phyloP scores from a whole-genome alignment of 176 grass and related monocot species.

The Eremochloa ophiuroides region DNA sequence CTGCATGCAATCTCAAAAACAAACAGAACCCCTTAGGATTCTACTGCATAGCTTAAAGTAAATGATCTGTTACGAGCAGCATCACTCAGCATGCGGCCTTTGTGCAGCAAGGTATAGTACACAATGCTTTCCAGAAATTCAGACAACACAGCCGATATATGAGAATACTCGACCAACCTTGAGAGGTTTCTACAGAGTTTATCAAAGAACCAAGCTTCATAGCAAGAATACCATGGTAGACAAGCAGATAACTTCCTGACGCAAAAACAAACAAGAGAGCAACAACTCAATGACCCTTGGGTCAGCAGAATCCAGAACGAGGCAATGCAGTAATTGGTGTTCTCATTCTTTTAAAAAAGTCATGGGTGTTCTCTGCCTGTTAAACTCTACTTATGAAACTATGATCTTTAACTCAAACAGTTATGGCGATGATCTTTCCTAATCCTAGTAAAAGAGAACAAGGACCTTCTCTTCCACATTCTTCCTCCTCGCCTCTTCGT shows the following conservation, averaged over 20 bases:
- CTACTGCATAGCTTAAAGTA: neutral
- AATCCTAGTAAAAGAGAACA: constrained; percentile 7
- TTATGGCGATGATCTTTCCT: neutral
- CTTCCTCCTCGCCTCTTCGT: constrained; percentile 3
- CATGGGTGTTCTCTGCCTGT: neutral
- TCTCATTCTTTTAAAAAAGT: no score
- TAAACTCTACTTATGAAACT: neutral
- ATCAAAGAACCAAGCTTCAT: neutral
- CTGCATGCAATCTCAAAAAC: neutral
- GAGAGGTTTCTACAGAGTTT: neutral
- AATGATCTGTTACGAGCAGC: neutral
- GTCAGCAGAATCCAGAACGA: neutral
- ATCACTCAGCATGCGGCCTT: neutral
- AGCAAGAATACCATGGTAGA: neutral
- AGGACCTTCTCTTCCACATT: constrained; percentile 17
- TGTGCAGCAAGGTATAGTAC: neutral
- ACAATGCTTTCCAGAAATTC: neutral
- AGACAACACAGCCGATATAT: neutral
- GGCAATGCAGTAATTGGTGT: neutral
- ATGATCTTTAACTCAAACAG: neutral
- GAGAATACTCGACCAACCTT: neutral
- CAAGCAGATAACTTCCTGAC: neutral
- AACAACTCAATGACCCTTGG: neutral
- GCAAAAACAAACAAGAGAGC: neutral
- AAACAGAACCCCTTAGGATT: neutral